phyloP scores from a whole-genome alignment of 495 filamentous ascomycete species.

The Chaetomium tenue region DNA sequence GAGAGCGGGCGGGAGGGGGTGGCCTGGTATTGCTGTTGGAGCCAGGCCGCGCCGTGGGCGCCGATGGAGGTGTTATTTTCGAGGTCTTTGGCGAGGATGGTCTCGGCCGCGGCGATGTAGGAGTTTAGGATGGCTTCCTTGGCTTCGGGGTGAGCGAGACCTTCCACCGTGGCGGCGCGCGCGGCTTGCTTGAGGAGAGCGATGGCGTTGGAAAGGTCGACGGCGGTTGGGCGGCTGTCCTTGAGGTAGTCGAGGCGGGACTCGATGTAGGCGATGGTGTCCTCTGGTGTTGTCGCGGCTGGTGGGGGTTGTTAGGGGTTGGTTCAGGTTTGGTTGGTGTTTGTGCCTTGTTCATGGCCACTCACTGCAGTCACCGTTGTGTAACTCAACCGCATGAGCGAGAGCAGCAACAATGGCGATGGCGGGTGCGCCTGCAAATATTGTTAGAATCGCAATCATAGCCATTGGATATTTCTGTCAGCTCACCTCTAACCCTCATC shows the following conservation, averaged over 20 bases:
- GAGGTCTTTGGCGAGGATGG: conserved; percentile 84
- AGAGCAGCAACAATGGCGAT: conserved; percentile 96
- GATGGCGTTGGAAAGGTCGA: conserved; percentile 90
- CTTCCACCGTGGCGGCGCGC: conserved; percentile 35
- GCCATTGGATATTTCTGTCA: background rate
- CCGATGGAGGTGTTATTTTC: conserved; percentile 84
- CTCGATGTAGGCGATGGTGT: conserved; percentile 64
- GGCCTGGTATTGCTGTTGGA: conserved; percentile 50
- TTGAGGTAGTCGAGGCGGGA: conserved; percentile 78
- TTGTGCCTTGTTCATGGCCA: background rate
- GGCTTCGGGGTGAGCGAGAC: conserved; percentile 34
- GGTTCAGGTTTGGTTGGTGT: background rate
- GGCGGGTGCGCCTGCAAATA: conserved; percentile 73
- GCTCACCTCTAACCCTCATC: conserved; percentile 68
- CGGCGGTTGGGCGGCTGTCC: conserved; percentile 85
- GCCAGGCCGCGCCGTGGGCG: conserved; percentile 77
- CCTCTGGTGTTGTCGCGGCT: conserved; percentile 47
- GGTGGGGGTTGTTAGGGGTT: background rate
- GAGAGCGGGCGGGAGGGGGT: conserved; percentile 53
- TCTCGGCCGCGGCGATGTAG: conserved; percentile 76
- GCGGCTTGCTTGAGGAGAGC: conserved; percentile 66
- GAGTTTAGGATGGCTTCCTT: conserved; percentile 54
- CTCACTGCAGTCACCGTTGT: conserved; percentile 52
- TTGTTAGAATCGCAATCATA: background rate
- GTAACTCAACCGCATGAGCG: conserved; percentile 73